Percentiles rank a stretch among this genome's conserved stretches.
Evolutionary conservation across 768 basidiomycete species (phyloP).

Genomic region (Tremella fuciformis): DNA sequence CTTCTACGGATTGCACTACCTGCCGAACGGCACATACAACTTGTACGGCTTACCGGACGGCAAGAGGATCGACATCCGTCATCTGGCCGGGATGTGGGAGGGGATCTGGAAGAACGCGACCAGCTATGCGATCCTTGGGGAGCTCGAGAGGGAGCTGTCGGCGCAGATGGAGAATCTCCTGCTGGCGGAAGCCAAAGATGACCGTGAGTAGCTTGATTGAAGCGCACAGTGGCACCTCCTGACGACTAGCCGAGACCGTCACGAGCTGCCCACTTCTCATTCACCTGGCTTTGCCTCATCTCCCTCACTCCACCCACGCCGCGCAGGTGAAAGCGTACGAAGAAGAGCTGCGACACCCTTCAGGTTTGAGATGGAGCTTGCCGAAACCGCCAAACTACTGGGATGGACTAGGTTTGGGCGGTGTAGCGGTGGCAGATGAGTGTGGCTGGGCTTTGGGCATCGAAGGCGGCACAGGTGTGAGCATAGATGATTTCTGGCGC

Average conservation of each 20-base stretch:
- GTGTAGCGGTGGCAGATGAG: slow-evolving; percentile 70
- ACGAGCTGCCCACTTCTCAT: slow-evolving; percentile 41
- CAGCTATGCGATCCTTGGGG: slow-evolving; percentile 37
- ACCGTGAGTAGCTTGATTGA: slow-evolving; percentile 28
- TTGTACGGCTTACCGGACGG: slow-evolving; percentile 45
- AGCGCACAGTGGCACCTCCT: not conserved
- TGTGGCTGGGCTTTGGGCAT: slow-evolving; percentile 75
- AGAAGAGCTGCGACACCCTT: slow-evolving; percentile 38
- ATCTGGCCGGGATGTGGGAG: slow-evolving; percentile 2
- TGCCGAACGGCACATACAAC: slow-evolving; percentile 44
- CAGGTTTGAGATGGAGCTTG: slow-evolving; percentile 31
- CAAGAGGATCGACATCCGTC: slow-evolving; percentile 41
- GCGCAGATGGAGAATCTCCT: slow-evolving; percentile 26
- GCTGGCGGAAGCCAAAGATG: slow-evolving; percentile 23
- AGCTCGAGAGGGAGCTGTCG: slow-evolving; percentile 42
- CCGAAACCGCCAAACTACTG: slow-evolving; percentile 37
- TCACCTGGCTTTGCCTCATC: slow-evolving; percentile 38
- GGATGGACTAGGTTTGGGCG: slow-evolving; percentile 53
- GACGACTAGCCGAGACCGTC: slow-evolving; percentile 5
- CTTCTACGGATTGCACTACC: slow-evolving; percentile 45
- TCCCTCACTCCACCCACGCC: slow-evolving; percentile 23
- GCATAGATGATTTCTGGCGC: slow-evolving; percentile 62
- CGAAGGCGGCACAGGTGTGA: slow-evolving; percentile 64
- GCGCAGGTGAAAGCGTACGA: slow-evolving; percentile 38
- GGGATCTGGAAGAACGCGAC: slow-evolving; percentile 17